Base-by-base conservation (phyloP, 1,284 basidiomycete genomes). In the Pseudozyma pruni region DNA sequence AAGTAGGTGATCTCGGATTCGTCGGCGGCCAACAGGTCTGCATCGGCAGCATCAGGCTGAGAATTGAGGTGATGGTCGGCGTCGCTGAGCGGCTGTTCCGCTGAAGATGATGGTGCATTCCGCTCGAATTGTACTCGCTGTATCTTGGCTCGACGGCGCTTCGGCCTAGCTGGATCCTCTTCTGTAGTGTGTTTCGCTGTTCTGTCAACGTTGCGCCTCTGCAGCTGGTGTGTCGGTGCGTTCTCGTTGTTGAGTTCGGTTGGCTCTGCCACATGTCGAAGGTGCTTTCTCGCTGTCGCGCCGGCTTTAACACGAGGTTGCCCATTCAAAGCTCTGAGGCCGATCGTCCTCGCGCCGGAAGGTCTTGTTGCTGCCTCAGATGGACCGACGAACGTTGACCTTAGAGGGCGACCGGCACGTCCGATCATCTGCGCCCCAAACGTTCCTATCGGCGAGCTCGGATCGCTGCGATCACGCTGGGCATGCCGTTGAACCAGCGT, bases 1-100 rank as follows among this genome's bases (percentile, higher is more conserved):
- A 66, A 66, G 51, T 43, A 59, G 51, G 51, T 66, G 38, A 66
- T 66, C 43, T 66, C 62, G 32, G 62, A 59, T 19, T 59, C 62
- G 34, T 66, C 55, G 8, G 62, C 51, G n/a, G 22, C 38, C 13
- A 52, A 31, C 2, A 32, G 29, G 11, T 29, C 27, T 29, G 3
- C 17, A 17, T 54, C 46, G 6, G 19, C 52, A 9, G 42, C 47
- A 20, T 53, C 46, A 6, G 51, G 62, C 20, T 51, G 62, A n/a
- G 55, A 51, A 22, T 54, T 66, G 42, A 50, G 46, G 9, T 58
- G 55, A 32, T 58, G 47, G 23, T 59, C 51, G 27, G 45, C 55
- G 39, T 66, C 55, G 34, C 38, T 52, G 31, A 63, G 48, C 17
- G 60, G 60, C 14, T 39, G 53, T 19, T 63, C 60, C 35, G 60